Conservation (phyloP, 2,329 filamentous ascomycete genomes). For the Pseudogymnoascus sp. region DNA sequence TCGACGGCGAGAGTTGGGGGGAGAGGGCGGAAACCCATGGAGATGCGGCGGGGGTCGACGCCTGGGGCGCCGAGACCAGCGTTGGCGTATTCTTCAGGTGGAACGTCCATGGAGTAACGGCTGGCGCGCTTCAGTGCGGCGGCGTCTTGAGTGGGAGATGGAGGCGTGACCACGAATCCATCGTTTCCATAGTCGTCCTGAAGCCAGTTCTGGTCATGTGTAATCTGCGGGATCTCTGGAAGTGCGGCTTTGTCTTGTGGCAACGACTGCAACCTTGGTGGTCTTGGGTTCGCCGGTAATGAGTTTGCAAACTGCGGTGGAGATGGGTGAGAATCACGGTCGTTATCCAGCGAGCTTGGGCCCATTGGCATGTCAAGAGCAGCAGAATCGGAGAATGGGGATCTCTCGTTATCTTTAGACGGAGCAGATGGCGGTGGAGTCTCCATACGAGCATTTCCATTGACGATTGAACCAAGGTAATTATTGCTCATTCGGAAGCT, state of each 20-base stretch:
- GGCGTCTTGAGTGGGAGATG: constrained; percentile 30
- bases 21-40: constrained; percentile 71
- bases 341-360: neutral
- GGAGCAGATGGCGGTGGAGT: neutral
- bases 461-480: constrained; percentile 24
- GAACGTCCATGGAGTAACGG: constrained; percentile 30
- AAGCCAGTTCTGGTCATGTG: constrained; percentile 30
- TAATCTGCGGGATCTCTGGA: constrained; percentile 18
- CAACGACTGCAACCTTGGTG: constrained; percentile 32
- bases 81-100: constrained; percentile 30
- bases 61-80: constrained; percentile 47
- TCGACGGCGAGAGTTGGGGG: constrained; percentile 66
- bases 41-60: constrained; percentile 52
- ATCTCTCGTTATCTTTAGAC: neutral
- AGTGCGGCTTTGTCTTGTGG: constrained; percentile 28
- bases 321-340: neutral
- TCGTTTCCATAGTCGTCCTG: constrained; percentile 42
- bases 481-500: constrained; percentile 25
- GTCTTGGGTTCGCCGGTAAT: constrained; percentile 26
- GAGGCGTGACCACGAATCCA: constrained; percentile 39
- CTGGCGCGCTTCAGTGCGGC: constrained; percentile 19
- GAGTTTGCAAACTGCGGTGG: constrained; percentile 24
- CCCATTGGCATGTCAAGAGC: neutral
- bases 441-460: neutral
- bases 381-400: neutral